Evolutionary conservation across 768 basidiomycete species (phyloP), one percentile per base, ranked within the genome.

Genomic region (Candolleomyces eurysporus): DNA sequence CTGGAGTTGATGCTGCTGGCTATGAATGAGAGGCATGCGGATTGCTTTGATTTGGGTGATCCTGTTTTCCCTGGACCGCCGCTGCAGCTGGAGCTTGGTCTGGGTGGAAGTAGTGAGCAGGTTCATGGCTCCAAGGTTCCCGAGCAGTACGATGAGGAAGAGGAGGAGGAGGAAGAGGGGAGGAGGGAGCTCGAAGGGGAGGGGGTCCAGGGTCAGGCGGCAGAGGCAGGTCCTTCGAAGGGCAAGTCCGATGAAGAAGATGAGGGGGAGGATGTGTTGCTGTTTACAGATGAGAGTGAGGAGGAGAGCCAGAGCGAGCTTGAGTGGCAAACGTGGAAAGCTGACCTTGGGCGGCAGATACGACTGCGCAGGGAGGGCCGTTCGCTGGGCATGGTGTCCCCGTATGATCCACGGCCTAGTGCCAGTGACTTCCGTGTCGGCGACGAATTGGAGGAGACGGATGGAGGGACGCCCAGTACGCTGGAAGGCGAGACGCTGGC

Each of bases 301-400:
- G 79, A 77, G 5, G 76, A 72, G 6, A 76, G 81, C 26, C 82
- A 78, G 22, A 80, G 78, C 65, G 88, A 89, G 68, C 73, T 75
- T 21, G 88, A 90, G 67, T 90, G 88, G 88, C 76, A 82, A 4
- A 84, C 83, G 1, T 90, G 88, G 88, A 75, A 79, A 67, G 81
- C 80, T 5, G 88, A 88, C 73, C 59, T 88, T 48, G 73, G 78
- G 7, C 65, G 76, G 2, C 75, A 77, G 42, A 50, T 58, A 32
- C 58, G 48, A 36, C 10, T 26, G 3, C 54, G 57, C 58, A 17
- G 62, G 67, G 48, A 66, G 60, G 30, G 64, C 63, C 21, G 67
- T 61, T 36, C 61, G n/a, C 5, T 32, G 19, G 30, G 42, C 22
- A 16, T n/a, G 22, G 57, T 48, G 7, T 16, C 43, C n/a, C 49